A percentile compares a stretch with the other conserved stretches of the same genome.
Evolutionary conservation across 108 stramenopile genomes (phyloP).

Genomic region (Nitzschia inconspicua): DNA sequence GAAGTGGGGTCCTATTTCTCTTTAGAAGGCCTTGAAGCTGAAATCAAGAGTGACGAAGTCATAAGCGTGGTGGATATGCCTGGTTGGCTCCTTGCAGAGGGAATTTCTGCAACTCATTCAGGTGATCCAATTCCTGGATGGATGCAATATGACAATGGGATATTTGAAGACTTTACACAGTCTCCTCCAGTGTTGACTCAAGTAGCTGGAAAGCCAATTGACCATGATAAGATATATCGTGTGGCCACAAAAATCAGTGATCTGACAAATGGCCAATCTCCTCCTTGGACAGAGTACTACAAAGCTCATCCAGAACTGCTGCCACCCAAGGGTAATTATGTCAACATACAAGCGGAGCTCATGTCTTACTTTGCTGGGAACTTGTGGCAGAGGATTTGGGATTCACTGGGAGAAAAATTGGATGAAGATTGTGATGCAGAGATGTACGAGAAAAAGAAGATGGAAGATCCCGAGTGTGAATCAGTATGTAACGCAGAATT

Average conservation of each 20-base stretch:
- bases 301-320: slow-evolving; percentile 25
- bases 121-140: slow-evolving; percentile 58
- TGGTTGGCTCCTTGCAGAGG: slow-evolving; percentile 43
- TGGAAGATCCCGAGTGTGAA: slow-evolving; percentile 3
- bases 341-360: slow-evolving; percentile 48
- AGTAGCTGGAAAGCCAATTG: slow-evolving; percentile 32
- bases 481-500: slow-evolving; percentile 19
- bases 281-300: slow-evolving; percentile 45
- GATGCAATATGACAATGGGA: slow-evolving; percentile 51
- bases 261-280: slow-evolving; percentile 50
- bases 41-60: slow-evolving; percentile 39
- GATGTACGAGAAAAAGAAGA: background rate
- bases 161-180: slow-evolving; percentile 23
- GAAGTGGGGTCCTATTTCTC: slow-evolving; percentile 33
- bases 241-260: slow-evolving; percentile 52
- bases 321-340: slow-evolving; percentile 45
- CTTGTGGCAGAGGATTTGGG: slow-evolving; percentile 43
- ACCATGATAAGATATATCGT: slow-evolving; percentile 36
- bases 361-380: slow-evolving; percentile 52
- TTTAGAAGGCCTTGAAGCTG: slow-evolving; percentile 44
- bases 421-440: slow-evolving; percentile 23
- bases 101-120: slow-evolving; percentile 36
- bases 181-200: slow-evolving; percentile 29
- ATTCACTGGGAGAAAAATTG: slow-evolving; percentile 5
- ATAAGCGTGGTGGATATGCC: slow-evolving; percentile 46